Evolutionary conservation across 768 basidiomycete genomes (phyloP).

Genomic region (Tubosaeta brunneosetosa): DNA sequence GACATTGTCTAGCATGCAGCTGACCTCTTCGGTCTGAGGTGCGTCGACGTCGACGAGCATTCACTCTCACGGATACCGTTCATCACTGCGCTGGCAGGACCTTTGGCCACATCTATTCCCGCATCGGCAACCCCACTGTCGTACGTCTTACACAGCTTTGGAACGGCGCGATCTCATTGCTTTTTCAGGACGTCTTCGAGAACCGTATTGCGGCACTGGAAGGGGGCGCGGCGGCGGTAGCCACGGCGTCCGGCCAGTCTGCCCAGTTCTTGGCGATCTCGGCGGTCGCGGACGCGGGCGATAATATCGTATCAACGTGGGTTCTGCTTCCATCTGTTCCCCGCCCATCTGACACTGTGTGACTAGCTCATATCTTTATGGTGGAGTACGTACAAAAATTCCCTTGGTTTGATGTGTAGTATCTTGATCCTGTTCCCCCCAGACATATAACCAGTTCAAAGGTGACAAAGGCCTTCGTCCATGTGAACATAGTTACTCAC

Average conservation of each 20-base stretch:
- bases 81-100: slow-evolving; percentile 20
- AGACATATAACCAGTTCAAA: slow-evolving; percentile 67
- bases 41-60: not conserved
- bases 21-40: slow-evolving; percentile 47
- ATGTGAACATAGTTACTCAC: not conserved
- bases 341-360: no score
- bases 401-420: not conserved
- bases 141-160: slow-evolving; percentile 30
- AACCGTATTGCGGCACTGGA: slow-evolving; percentile 61
- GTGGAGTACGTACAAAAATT: slow-evolving; percentile 41
- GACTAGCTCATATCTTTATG: slow-evolving; percentile 49
- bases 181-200: slow-evolving; percentile 55
- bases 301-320: slow-evolving; percentile 62
- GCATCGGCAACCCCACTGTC: slow-evolving; percentile 53
- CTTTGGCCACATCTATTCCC: slow-evolving; percentile 49
- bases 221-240: slow-evolving; percentile 55
- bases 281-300: slow-evolving; percentile 48
- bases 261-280: slow-evolving; percentile 60
- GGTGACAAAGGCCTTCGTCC: slow-evolving; percentile 25
- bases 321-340: slow-evolving; percentile 9
- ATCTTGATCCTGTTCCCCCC: not conserved
- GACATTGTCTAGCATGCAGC: slow-evolving; percentile 43
- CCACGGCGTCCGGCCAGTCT: slow-evolving; percentile 54
- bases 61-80: not conserved
- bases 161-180: not conserved